Base-by-base conservation (phyloP, 805 yeast species). In the Cyberlindnera mrakii region DNA sequence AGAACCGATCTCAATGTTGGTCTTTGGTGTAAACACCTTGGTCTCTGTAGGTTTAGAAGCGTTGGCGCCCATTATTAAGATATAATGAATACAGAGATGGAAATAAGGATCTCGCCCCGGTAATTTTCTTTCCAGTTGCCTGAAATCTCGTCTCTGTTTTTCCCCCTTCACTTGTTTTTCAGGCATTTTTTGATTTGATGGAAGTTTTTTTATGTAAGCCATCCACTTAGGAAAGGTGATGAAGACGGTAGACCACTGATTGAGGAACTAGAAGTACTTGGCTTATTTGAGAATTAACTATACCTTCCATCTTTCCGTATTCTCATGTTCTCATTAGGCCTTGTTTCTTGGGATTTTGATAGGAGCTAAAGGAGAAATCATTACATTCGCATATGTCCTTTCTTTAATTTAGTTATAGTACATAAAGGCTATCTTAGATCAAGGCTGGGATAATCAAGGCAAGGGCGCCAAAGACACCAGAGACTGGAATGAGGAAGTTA, bases 1-100 rank as follows among this genome's bases (percentile, higher is more conserved):
- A 4, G 82, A 76, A 41, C 82, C 75, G 59, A 82, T 78, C 49
- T 82, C 83, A 36, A 83, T 77, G 39, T 86, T 85, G 6, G 87
- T 72, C 34, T 71, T 62, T 31, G 89, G 87, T 3, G 78, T 73
- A 58, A 79, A 80, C 16, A 80, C 82, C 63, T 79, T 80, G 17
- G 80, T 74, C 51, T 79, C 82, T 27, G 62, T 59, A 33, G 82
- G 78, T 55, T 75, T 80, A 11, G 85, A 78, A 42, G 81, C 67
- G 15, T 73, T 57, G 18, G 80, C 64, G 38, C 85, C 86, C 86
- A 80, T 80, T 27, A n/a, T 35, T 16, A 17, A 9, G 13, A 8
- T 15, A 10, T 19, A 15, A 6, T n/a, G 33, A 33, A 30, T 15
- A 14, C 9, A 23, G 11, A 23, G 27, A 23, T 23, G 11, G 11